Evolutionary conservation across 306 rosid genomes (phyloP), one percentile per base, ranked within the genome.

Genomic region (Vigna mungo): DNA sequence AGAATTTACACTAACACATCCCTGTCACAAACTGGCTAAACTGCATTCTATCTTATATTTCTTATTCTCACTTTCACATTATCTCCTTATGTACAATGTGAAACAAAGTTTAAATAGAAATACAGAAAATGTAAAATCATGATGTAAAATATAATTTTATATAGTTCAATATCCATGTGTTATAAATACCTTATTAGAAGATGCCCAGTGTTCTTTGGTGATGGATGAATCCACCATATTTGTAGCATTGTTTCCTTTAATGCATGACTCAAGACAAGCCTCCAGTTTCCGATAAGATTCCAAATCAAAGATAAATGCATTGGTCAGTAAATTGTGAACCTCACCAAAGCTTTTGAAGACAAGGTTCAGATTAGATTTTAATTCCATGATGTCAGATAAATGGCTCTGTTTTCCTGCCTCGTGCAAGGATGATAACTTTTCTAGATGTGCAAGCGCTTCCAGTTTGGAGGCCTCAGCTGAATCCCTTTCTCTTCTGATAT

Each of bases 381-480:
- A 78, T 65, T 72, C 93, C 78, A 79, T 80, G 59, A 91, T 79
- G 83, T 92, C 89, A 74, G 91, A 81, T 63, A 83, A 65, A 79
- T 87, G 87, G 75, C 76, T 82, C 78, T 83, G 82, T 69, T 83
- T 90, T 73, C 85, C 97, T 81, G 82, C 81, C 44, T 82, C 82
- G 47, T 58, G 89, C 76, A 81, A 66, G 77, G 84, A 53, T 58
- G 96, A 86, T 58, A 90, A 80, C 83, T 84, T 88, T 61, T 90
- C 94, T 78, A 91, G 88, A 68, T 52, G 87, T 44, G 88, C 83
- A 82, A 90, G 82, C 60, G 89, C 94, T 86, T 88, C 94, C 80
- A 86, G 83, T 82, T 89, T 88, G 77, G 87, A 85, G 68, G 87
- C 89, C 84, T 89, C 90, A 4, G 94, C 86, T 66, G 79, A 72